Base-by-base conservation (phyloP, 2,329 filamentous ascomycete genomes). In the Drechslerella coelobrocha region DNA sequence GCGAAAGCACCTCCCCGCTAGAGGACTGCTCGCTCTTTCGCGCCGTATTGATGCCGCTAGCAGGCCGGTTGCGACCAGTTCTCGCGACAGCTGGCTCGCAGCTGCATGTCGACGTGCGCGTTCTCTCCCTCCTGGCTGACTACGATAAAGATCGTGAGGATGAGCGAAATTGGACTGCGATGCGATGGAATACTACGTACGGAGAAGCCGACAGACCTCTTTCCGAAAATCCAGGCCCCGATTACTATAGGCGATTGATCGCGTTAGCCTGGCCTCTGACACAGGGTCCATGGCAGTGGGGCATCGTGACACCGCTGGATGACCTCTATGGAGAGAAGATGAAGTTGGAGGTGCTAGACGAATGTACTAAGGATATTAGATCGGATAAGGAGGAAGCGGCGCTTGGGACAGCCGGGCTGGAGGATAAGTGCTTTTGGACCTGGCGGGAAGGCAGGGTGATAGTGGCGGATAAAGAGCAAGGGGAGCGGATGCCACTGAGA, bases 251-350 rank as follows among this genome's bases (percentile, higher is more conserved):
- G 26, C n/a, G 41, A 2, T 34, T 59, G 9, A 34, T 59, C 39
- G 55, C 55, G 7, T 27, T 59, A 29, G 55, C 55, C 10, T 59
- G 55, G 55, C 55, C 55, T 41, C 50, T 59, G 41, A 59, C 55
- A 23, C 31, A 29, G 55, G 41, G 26, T 3, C 47, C 47, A 14
- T 59, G 55, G 55, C 31, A 37, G 27, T 59, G 48, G n/a, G 26
- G 41, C 5, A 26, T 59, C 8, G 41, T 47, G 4, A 50, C 21
- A 10, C 55, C 55, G 27, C 6, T 59, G 43, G 55, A 59, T 50
- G 12, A 37, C 21, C 26, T 45, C 17, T 59, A 48, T 21, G 41
- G 39, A 27, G 48, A 59, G 41, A n/a, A 12, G n/a, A 17, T 47
- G 10, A 47, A 50, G n/a, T n/a, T n/a, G 17, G 55, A 41, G 29